Percentiles rank a stretch among this genome's conserved stretches.
These are phyloP conservation scores for Rhizophora mangle DNA, from an alignment of 345 rosid genomes.

Conservation along the genomic window DNA sequence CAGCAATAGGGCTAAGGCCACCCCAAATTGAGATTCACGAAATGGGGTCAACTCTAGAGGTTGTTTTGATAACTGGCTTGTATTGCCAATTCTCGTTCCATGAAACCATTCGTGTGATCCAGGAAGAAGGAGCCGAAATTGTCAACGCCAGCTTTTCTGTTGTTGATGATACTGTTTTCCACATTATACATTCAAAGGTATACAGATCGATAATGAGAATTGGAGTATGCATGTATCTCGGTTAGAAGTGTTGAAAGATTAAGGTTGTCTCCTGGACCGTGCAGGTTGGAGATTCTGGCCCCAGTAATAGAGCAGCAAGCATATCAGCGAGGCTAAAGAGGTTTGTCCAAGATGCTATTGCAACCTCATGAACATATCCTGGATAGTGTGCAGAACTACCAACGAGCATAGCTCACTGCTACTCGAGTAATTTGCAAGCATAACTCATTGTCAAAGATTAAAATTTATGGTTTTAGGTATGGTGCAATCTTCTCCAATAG, in stretches of 20 bases:
- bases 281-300: constrained; percentile 36
- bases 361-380: background rate
- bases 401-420: too few species aligned
- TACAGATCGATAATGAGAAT: background rate
- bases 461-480: too few species aligned
- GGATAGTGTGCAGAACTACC: too few species aligned
- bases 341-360: constrained; percentile 27
- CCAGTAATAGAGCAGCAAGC: constrained; percentile 24
- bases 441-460: too few species aligned
- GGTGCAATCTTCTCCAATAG: too few species aligned
- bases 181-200: constrained; percentile 43
- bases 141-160: constrained; percentile 38
- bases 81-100: constrained; percentile 37
- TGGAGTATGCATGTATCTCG: background rate
- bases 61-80: constrained; percentile 40
- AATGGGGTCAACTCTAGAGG: constrained; percentile 37
- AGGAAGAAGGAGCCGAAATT: constrained; percentile 47
- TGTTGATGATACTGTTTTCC: constrained; percentile 35
- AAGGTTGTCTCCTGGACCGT: background rate
- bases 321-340: constrained; percentile 41
- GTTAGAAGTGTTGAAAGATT: background rate
- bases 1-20: constrained; percentile 8
- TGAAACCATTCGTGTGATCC: constrained; percentile 38
- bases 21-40: constrained; percentile 37
- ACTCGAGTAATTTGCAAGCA: too few species aligned